phyloP scores from a whole-genome alignment of 2,329 filamentous ascomycete species.

The Calycina marina region DNA sequence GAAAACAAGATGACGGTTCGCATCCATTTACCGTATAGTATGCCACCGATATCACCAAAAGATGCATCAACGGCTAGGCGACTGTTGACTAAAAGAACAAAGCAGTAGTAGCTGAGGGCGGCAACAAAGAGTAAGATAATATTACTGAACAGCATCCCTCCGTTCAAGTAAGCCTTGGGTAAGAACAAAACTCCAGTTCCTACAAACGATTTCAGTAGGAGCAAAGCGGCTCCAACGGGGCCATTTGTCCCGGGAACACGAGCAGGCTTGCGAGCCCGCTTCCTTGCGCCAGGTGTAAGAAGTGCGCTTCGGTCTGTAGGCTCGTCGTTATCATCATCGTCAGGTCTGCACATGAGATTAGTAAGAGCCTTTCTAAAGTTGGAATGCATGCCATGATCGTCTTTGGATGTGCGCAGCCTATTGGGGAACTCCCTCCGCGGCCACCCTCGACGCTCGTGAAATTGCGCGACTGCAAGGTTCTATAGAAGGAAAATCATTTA shows the following conservation, averaged over 20 bases:
- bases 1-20: constrained; percentile 74
- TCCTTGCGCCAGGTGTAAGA: constrained; percentile 59
- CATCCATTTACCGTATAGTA: constrained; percentile 85
- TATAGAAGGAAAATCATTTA: no score
- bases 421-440: no score
- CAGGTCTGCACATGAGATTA: no score
- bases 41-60: constrained; percentile 91
- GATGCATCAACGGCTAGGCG: constrained; percentile 80
- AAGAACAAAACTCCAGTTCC: constrained; percentile 91
- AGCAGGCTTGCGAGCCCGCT: constrained; percentile 62
- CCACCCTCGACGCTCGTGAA: no score
- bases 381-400: no score
- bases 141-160: constrained; percentile 95
- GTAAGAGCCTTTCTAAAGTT: no score
- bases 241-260: constrained; percentile 62
- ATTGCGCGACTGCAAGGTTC: no score
- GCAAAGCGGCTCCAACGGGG: constrained; percentile 62
- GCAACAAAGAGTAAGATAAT: constrained; percentile 78
- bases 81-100: constrained; percentile 81
- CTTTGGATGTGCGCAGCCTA: no score
- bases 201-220: constrained; percentile 94
- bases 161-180: constrained; percentile 84
- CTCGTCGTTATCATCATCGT: constrained; percentile 53
- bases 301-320: constrained; percentile 81
- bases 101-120: constrained; percentile 87